Base-by-base conservation (phyloP, 805 yeast genomes). In the Diddensiella transvaalensis region DNA sequence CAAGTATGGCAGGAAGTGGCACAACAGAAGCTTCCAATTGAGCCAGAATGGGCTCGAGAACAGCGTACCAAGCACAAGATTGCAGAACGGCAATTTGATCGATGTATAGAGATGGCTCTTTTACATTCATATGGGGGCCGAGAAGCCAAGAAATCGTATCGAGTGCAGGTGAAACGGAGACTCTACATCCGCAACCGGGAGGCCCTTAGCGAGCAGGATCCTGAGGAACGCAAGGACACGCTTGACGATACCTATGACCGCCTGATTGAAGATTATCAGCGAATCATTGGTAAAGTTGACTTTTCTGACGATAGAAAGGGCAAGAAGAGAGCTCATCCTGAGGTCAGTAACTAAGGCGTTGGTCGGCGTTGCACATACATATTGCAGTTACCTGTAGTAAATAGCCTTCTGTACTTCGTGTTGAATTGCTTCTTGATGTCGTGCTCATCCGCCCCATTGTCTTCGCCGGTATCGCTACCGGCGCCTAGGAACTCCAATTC, bases 151-250 rank as follows among this genome's bases (percentile, higher is more conserved):
- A 48, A 64, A 26, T 30, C 38, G 23, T 56, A 50, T 36, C 70
- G 93, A 46, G 60, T 82, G 24, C 75, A 77, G 54, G 83, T 91
- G 52, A 91, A 90, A 65, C 76, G 72, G 58, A 74, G 99, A 50
- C 67, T 93, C 22, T 91, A 74, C 61, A 74, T 79, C 48, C 86
- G 87, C 61, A 93, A 93, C 67, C 78, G 73, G 57, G 97, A 90
- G 48, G 89, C 88, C 0, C 71, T 93, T 47, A 67, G 66, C 30
- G 53, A 51, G 11, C 22, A 29, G 17, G 88, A 83, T 38, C 72
- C 68, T n/a, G 71, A 78, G 0, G 80, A 80, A n/a, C 72, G 78
- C 52, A 75, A 74, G 52, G 87, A 83, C 57, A 86, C 86, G 58
- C 71, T 88, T 33, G 87, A 86, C 45, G 80, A 82, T 8, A 91